Percentiles rank a stretch among this genome's conserved stretches.
Evolutionary conservation across 371 early-diverging fungal genomes (phyloP).

Genomic region (Sporodiniella umbellata): DNA sequence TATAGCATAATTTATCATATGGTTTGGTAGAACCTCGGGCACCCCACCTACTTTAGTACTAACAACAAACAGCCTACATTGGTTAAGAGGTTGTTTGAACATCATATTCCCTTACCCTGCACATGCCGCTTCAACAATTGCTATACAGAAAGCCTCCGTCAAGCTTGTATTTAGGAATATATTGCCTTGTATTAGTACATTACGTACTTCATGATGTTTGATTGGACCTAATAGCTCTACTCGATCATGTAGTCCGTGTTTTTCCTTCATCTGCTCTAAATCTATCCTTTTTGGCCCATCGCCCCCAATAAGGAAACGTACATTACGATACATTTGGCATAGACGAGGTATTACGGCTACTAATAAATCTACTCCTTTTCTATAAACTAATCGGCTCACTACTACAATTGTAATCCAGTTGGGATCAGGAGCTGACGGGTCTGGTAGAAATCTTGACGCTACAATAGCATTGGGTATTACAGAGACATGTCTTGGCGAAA

Average conservation of each 20-base stretch:
- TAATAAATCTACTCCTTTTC: slow-evolving; percentile 97
- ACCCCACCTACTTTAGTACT: slow-evolving; percentile 99
- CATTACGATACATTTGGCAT: slow-evolving; percentile 80
- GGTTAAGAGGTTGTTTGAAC: neutral
- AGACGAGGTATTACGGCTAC: slow-evolving; percentile 91
- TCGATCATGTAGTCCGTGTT: slow-evolving; percentile 88
- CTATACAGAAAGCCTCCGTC: slow-evolving; percentile 99
- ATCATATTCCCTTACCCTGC: slow-evolving; percentile 68
- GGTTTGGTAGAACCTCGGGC: slow-evolving; percentile 94
- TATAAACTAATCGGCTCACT: slow-evolving; percentile 91
- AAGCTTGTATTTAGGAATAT: slow-evolving; percentile 98
- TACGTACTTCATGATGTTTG: slow-evolving; percentile 81
- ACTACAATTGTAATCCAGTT: slow-evolving; percentile 92
- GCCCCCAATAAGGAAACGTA: slow-evolving; percentile 95
- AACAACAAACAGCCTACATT: slow-evolving; percentile 86
- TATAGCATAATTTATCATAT: slow-evolving; percentile 93
- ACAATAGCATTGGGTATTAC: slow-evolving; percentile 99
- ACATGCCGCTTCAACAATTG: slow-evolving; percentile 98
- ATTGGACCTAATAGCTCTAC: slow-evolving; percentile 93
- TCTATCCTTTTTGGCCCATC: slow-evolving; percentile 97
- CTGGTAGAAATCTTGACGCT: slow-evolving; percentile 85
- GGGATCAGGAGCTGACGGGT: slow-evolving; percentile 73
- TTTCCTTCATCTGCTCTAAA: slow-evolving; percentile 97
- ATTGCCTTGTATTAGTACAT: slow-evolving; percentile 91
- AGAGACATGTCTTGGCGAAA: slow-evolving; percentile 86